phyloP scores from a whole-genome alignment of 441 rosid species.

The Bocquillonia castaneifolia region DNA sequence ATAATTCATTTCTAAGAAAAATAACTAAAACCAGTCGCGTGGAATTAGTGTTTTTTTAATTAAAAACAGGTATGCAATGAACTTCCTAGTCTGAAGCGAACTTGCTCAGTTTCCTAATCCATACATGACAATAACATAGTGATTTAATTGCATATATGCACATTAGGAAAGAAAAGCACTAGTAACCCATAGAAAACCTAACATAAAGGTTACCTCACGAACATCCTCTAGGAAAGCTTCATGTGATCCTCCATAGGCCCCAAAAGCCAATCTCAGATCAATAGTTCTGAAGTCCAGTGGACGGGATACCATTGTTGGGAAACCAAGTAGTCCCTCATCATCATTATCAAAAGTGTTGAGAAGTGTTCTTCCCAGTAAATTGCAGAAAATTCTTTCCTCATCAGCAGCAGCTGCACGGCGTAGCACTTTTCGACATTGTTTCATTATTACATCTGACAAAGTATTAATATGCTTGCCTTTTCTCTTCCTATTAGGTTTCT shows the following conservation, averaged over 20 bases:
- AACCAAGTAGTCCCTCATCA: constrained; percentile 48
- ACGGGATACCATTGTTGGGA: constrained; percentile 48
- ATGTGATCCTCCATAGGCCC: constrained; percentile 53
- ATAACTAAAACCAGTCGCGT: background rate
- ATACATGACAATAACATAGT: background rate
- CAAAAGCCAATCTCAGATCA: constrained; percentile 48
- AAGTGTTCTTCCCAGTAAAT: constrained; percentile 51
- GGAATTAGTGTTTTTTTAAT: background rate
- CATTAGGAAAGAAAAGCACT: background rate
- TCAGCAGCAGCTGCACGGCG: constrained; percentile 45
- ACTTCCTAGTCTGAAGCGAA: background rate
- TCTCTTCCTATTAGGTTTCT: constrained; percentile 32
- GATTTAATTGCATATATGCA: background rate
- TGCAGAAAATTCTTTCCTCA: constrained; percentile 49
- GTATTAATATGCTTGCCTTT: constrained; percentile 28
- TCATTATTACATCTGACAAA: constrained; percentile 49
- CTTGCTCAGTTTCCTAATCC: background rate
- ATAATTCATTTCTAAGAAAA: background rate
- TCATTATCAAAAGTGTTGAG: constrained; percentile 41
- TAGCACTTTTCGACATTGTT: constrained; percentile 46
- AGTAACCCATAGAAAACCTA: background rate
- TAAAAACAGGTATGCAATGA: background rate
- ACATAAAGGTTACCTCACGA: constrained; percentile 40
- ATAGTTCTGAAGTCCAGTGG: constrained; percentile 58
- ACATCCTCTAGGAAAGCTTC: constrained; percentile 64